Evolutionary conservation across 1,139 yeast species (phyloP), one percentile per base, ranked within the genome.

Genomic region (Debaryomycetaceae sp.): DNA sequence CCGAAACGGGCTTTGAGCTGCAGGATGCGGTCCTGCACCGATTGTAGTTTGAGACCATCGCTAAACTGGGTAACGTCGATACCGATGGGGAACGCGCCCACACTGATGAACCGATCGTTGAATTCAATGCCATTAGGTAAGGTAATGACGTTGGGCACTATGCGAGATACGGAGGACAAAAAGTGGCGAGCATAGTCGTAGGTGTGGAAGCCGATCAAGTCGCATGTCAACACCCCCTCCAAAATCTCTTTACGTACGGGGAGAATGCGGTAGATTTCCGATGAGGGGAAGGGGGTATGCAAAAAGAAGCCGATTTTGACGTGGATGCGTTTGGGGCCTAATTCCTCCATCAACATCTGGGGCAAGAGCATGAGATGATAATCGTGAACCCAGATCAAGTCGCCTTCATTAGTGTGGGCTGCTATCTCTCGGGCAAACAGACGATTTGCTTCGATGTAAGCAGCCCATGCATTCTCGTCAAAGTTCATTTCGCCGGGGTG

Each of bases 401-500:
- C 99, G 34, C 82, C 77, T 40, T 86, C 95, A 24, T 75, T 66
- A 26, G 82, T 79, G 41, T 75, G 75, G 15, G 66, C 60, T 12
- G 86, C 76, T 36, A 92, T 77, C 25, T 68, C 79, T 29, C 72
- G 59, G 15, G 96, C 93, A 60, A 92, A 92, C 38, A 71, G 63
- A 36, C 77, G 60, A 51, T 92, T 92, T 13, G 98, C 98, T 53
- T 86, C 93, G 34, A 86, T 82, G 53, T 92, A 92, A 2, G 97
- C 97, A 29, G 90, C 90, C 98, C 98, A 92, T 3, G 96, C 95
- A 38, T 76, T 76, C 52, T 92, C 98, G 53, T 92, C 98, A 50
- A 92, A 92, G 51, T 83, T 86, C 82, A 92, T 92, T 56, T 92
- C 99, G 37, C 98, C 98, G 1, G 99, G 98, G 50, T 92, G 98